These are phyloP conservation scores for Whalleya microplaca DNA, from an alignment of 2,329 filamentous ascomycete species.

Conservation along the genomic window DNA sequence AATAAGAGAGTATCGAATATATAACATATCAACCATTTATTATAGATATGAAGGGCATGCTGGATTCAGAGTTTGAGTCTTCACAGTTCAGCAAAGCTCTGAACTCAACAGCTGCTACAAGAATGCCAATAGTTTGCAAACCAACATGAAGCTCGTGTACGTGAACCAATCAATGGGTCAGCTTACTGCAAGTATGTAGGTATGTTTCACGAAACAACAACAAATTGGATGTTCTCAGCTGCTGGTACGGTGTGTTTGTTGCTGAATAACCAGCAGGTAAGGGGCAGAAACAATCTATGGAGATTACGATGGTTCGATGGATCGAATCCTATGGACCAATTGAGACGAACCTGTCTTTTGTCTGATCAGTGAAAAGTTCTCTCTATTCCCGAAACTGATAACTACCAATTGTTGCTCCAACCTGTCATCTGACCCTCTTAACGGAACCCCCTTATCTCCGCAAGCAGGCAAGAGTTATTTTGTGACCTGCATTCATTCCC, in stretches of 20 bases:
- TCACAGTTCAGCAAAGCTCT: too few relatives aligned
- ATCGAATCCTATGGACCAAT: slow-evolving; percentile 17
- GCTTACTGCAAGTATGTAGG: too few relatives aligned
- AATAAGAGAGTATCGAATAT: too few relatives aligned
- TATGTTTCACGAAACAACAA: too few relatives aligned
- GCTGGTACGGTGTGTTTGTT: neutral
- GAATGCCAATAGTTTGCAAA: neutral
- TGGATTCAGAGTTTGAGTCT: too few relatives aligned
- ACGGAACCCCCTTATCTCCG: neutral
- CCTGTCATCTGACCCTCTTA: neutral
- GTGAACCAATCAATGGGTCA: too few relatives aligned
- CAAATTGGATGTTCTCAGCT: too few relatives aligned
- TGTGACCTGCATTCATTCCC: neutral
- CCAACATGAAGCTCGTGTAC: neutral
- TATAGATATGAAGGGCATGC: too few relatives aligned
- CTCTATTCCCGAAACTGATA: neutral
- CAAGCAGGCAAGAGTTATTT: too few relatives aligned
- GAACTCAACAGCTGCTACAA: too few relatives aligned
- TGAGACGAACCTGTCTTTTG: slow-evolving; percentile 7
- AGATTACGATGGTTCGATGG: slow-evolving; percentile 22
- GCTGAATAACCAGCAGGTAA: neutral
- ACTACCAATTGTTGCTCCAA: neutral
- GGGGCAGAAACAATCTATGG: slow-evolving; percentile 14
- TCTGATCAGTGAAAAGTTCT: neutral
- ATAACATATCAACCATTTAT: too few relatives aligned